Evolutionary conservation across 2,329 filamentous ascomycete genomes (phyloP), one percentile per base, ranked within the genome.

Genomic region (Aureobasidium namibiae): DNA sequence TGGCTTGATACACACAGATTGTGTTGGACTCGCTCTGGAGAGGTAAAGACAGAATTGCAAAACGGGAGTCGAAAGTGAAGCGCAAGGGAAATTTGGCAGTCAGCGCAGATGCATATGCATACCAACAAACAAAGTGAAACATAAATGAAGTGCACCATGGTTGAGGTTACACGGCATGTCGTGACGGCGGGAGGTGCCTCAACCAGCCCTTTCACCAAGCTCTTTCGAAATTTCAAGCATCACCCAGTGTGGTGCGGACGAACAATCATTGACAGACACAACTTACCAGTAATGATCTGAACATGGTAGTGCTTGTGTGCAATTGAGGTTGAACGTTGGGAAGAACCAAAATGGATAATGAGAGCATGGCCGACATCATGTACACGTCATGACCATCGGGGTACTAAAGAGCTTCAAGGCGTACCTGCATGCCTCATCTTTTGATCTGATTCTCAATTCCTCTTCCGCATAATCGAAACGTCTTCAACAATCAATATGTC

Each of bases 371-470:
- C 26, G 39, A 24, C 39, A 56, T 44, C 38, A 42, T 44, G 39
- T 34, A 33, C 14, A 42, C 42, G 33, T 46, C 53, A 56, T 56
- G 41, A 56, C 39, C 53, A 56, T 39, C 10, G 18, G 31, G 53
- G 23, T 46, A 38, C 29, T 38, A 38, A 45, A 21, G 31, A 56
- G 39, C 31, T n/a, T 31, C 21, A 29, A 14, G 18, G 36, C 36
- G 50, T 54, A 54, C 50, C 50, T 54, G 50, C 36, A 54, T 34
- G 21, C 18, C 23, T 53, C 26, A 21, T 18, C 38, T 44, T 18
- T 34, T 10, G 18, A 36, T n/a, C 18, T n/a, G 6, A 23, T 18
- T n/a, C 26, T n/a, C 56, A 18, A 31, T 7, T n/a, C 9, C 7
- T 46, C 44, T 11, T 9, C 26, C 9, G 13, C 5, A 9, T 21